Conservation (phyloP, 78 protist genomes). For the Dictyostelium intermedium region DNA sequence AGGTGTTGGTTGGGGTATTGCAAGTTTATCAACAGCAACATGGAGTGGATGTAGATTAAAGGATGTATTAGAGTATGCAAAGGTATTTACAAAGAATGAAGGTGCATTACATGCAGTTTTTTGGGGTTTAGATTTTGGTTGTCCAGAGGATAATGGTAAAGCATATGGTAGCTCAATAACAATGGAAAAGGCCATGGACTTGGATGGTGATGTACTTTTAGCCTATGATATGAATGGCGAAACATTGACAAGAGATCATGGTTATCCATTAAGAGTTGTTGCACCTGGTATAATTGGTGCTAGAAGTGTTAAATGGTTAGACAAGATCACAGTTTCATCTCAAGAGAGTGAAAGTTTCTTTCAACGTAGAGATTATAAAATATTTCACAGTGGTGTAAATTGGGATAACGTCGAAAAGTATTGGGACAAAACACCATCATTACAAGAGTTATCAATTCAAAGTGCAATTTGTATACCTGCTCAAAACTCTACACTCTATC, state of each 20-base stretch:
- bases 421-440: conserved; percentile 73
- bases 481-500: conserved; percentile 3
- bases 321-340: conserved; percentile 22
- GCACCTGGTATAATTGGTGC: conserved; percentile 96
- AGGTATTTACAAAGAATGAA: background rate
- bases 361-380: conserved; percentile 90
- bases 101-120: conserved; percentile 68
- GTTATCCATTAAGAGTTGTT: conserved; percentile 92
- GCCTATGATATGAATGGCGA: conserved; percentile 96
- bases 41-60: conserved; percentile 54
- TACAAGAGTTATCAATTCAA: conserved; percentile 89
- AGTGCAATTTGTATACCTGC: conserved; percentile 80
- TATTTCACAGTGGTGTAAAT: conserved; percentile 76
- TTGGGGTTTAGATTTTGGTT: conserved; percentile 74
- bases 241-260: conserved; percentile 90
- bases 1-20: conserved; percentile 84
- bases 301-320: conserved; percentile 93
- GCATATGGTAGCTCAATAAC: conserved; percentile 65
- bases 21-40: conserved; percentile 36
- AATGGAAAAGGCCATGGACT: conserved; percentile 73
- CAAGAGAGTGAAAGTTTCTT: conserved; percentile 82
- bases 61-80: conserved; percentile 18
- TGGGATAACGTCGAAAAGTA: conserved; percentile 27
- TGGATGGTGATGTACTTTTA: conserved; percentile 88
- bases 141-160: conserved; percentile 61